phyloP scores from a whole-genome alignment of 179 eudicot genomes.

The Vitellaria paradoxa region DNA sequence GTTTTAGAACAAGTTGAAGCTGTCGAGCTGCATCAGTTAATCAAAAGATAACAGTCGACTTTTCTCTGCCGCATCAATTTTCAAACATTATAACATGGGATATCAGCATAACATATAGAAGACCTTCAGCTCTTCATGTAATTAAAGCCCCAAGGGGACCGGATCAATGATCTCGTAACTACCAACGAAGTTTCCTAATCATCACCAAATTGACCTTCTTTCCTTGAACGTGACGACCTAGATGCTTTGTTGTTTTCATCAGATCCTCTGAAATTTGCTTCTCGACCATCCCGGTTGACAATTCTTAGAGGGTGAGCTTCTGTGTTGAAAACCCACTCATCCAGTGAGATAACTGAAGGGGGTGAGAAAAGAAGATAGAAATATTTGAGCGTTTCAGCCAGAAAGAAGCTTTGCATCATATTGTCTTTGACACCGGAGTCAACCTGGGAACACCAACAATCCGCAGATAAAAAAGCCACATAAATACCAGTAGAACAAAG shows the following conservation, averaged over 20 bases:
- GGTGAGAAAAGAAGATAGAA: conserved; percentile 96
- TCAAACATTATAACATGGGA: neutral
- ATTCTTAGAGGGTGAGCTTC: conserved; percentile 96
- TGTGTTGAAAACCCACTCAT: conserved; percentile 99
- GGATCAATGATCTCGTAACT: neutral
- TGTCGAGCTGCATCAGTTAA: neutral
- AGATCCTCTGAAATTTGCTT: conserved; percentile 21
- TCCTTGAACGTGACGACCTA: conserved; percentile 45
- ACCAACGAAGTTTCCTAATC: conserved; percentile 9
- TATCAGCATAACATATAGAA: neutral
- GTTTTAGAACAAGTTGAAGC: no score
- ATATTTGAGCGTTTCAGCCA: conserved; percentile 95
- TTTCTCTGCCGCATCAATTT: neutral
- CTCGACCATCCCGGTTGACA: conserved; percentile 43
- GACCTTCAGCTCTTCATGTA: conserved; percentile 1
- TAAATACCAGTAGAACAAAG: neutral
- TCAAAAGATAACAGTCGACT: neutral
- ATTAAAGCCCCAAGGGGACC: neutral
- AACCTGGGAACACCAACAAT: conserved; percentile 50
- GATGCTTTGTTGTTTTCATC: conserved; percentile 34
- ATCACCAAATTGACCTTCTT: conserved; percentile 62
- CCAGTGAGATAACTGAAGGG: conserved; percentile 73
- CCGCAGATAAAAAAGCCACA: conserved; percentile 1
- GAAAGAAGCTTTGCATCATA: conserved; percentile 99
- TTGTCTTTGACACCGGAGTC: conserved; percentile 92